Evolutionary conservation across 1,284 basidiomycete species (phyloP).

Genomic region (Marasmius oreades): DNA sequence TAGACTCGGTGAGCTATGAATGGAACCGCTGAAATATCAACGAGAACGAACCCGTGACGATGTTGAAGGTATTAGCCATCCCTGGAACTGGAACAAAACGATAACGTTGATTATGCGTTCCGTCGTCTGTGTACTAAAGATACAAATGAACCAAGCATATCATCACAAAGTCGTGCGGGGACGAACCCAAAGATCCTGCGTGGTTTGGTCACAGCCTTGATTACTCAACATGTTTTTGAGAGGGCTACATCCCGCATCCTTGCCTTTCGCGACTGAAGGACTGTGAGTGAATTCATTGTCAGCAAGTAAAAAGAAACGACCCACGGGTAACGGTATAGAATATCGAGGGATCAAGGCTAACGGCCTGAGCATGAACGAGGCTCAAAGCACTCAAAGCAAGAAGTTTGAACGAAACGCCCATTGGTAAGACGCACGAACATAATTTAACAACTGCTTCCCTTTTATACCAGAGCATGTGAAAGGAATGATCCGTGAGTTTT

Average conservation of each 20-base stretch:
- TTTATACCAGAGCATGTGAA: background rate
- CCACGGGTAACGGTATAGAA: constrained; percentile 13
- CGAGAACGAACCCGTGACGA: constrained; percentile 8
- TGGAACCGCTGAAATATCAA: background rate
- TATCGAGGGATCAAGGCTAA: constrained; percentile 13
- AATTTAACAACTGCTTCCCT: background rate
- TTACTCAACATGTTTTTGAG: constrained; percentile 12
- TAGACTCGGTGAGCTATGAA: background rate
- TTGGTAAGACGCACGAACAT: background rate
- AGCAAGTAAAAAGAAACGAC: background rate
- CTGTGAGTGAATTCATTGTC: background rate
- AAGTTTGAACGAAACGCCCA: background rate
- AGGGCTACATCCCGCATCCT: constrained; percentile 14
- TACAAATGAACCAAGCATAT: background rate
- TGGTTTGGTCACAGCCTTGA: constrained; percentile 13
- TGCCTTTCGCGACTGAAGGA: constrained; percentile 12
- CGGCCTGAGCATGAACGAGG: background rate
- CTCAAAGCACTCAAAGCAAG: background rate
- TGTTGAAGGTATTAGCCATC: constrained; percentile 14
- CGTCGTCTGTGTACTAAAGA: constrained; percentile 10
- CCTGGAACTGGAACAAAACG: constrained; percentile 16
- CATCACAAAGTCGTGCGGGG: background rate
- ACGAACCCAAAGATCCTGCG: constrained; percentile 12
- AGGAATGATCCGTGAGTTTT: too few relatives aligned
- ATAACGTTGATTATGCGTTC: constrained; percentile 14